Base-by-base conservation (phyloP, 306 rosid species). In the Oemleria cerasiformis region DNA sequence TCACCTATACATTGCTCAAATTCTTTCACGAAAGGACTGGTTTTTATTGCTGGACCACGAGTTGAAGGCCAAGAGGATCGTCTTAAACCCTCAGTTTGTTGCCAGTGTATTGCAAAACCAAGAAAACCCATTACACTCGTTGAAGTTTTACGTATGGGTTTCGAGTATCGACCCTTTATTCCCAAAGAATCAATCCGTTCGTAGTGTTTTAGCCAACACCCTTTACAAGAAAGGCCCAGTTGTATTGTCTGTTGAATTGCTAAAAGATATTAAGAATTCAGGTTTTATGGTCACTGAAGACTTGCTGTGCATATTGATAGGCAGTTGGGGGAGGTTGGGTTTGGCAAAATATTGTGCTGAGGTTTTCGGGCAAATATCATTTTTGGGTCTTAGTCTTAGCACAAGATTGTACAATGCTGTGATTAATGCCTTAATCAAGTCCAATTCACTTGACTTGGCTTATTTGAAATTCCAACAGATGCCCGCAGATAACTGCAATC, bases 291-390 rank as follows among this genome's bases (percentile, higher is more conserved):
- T 93, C 49, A 75, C 83, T 0, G 90, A 87, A 49, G 90, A 88
- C 41, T 48, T 90, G 79, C 82, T 93, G 9, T 88, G 88, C 65
- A 30, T 86, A 23, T 77, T 92, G 75, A 67, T 93, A 49, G 78
- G 87, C 25, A 90, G 98, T 68, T 93, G 97, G 97, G 98, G 98
- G 16, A 90, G 81, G 71, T 84, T 93, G 65, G 97, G 97, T 20
- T 86, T 91, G 81, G 86, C 92, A 3, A 87, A 84, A 15, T 90
- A 90, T 68, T 90, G 89, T 68, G 65, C 78, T 41, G 89, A 87
- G 36, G 86, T 93, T 65, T 93, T 88, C 60, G 81, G 83, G 53
- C 96, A 93, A 66, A 73, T 93, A 17, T 85, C 88, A 0, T 88
- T 86, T 72, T 72, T 90, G 82, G 88, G 88, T 12, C 81, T 88